Evolutionary conservation across 2,329 filamentous ascomycete species (phyloP).

Genomic region (Diaporthe australafricana): DNA sequence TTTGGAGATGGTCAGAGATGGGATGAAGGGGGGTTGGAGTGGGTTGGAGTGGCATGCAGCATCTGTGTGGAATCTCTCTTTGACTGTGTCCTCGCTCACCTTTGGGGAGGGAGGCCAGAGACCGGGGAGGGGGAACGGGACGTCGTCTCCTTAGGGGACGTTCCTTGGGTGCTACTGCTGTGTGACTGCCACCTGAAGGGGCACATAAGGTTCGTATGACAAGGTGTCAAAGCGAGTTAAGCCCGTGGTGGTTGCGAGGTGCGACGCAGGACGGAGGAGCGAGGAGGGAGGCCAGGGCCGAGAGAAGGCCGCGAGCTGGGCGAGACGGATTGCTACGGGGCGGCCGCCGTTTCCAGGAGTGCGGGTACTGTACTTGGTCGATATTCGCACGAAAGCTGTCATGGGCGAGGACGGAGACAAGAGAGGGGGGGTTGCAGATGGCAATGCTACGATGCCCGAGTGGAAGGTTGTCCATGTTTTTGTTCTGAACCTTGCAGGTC

Average conservation of each 20-base stretch:
- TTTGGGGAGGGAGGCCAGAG: too few species aligned
- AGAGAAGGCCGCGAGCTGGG: neutral
- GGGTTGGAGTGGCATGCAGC: constrained; percentile 7
- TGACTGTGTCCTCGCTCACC: neutral
- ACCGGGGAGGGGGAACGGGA: neutral
- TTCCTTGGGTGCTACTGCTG: constrained; percentile 18
- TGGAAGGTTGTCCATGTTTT: constrained; percentile 12
- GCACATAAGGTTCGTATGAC: constrained; percentile 29
- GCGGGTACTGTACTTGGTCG: constrained; percentile 23
- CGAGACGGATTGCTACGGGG: neutral
- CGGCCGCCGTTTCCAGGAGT: constrained; percentile 21
- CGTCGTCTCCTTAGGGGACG: neutral
- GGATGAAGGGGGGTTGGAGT: constrained; percentile 6
- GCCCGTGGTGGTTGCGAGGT: constrained; percentile 7
- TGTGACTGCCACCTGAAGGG: constrained; percentile 27
- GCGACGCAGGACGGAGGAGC: constrained; percentile 14
- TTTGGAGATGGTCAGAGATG: constrained; percentile 21
- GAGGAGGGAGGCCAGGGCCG: neutral
- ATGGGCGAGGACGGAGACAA: neutral
- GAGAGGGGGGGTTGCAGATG: constrained; percentile 25
- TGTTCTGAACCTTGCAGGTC: constrained; percentile 13
- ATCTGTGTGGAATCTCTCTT: neutral
- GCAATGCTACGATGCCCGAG: constrained; percentile 17
- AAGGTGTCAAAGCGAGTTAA: constrained; percentile 23
- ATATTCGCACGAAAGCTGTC: neutral